Evolutionary conservation across 2,329 filamentous ascomycete species (phyloP).

Genomic region (Pseudogymnoascus sp.): DNA sequence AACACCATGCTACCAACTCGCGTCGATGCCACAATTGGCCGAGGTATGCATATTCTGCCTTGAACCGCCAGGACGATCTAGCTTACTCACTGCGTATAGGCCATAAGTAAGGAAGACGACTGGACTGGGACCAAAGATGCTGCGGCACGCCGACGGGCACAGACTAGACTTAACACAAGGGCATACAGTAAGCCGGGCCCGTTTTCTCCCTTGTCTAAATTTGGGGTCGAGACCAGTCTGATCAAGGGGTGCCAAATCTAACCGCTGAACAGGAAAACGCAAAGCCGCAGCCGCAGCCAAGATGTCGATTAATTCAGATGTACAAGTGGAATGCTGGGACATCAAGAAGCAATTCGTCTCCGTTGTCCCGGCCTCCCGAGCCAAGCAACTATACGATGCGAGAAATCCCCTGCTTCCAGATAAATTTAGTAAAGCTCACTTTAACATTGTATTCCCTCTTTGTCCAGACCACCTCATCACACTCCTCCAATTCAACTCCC

Average conservation of each 20-base stretch:
- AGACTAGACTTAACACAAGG: conserved; percentile 39
- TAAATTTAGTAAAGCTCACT: conserved; percentile 20
- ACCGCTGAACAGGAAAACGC: conserved; percentile 27
- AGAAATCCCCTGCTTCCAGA: conserved; percentile 26
- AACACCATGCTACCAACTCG: conserved; percentile 25
- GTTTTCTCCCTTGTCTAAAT: conserved; percentile 15
- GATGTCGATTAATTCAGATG: conserved; percentile 25
- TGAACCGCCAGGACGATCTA: conserved; percentile 15
- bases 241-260: conserved; percentile 15
- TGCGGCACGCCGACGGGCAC: conserved; percentile 33
- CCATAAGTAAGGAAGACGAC: conserved; percentile 33
- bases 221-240: background rate
- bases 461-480: conserved; percentile 35
- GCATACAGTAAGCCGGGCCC: conserved; percentile 33
- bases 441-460: conserved; percentile 31
- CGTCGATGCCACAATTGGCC: conserved; percentile 31
- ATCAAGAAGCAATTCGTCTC: conserved; percentile 28
- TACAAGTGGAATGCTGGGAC: conserved; percentile 31
- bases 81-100: conserved; percentile 29
- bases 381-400: conserved; percentile 28
- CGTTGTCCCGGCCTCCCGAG: conserved; percentile 25
- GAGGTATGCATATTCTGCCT: conserved; percentile 27
- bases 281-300: conserved; percentile 23
- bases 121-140: conserved; percentile 39
- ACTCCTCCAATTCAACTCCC: conserved; percentile 35